Percentiles rank a stretch among this genome's conserved stretches.
Evolutionary conservation across 1,284 basidiomycete genomes (phyloP).

Genomic region (Rhodotorula mucilaginosa): DNA sequence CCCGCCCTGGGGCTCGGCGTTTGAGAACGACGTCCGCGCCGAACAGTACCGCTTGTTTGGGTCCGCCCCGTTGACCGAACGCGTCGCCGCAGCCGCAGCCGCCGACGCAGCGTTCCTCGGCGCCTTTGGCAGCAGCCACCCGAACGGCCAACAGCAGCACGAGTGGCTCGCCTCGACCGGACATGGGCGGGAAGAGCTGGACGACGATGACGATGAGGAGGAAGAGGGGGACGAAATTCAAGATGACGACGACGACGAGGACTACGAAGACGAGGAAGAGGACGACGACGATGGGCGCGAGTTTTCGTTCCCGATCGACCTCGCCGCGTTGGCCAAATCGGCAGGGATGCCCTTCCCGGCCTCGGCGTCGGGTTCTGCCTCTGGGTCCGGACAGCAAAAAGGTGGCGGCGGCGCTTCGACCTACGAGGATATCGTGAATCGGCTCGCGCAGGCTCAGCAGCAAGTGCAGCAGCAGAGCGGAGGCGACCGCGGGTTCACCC

Average conservation of each 20-base stretch:
- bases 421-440: slow-evolving; percentile 2
- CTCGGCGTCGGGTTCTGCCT: not conserved
- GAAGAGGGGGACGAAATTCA: not conserved
- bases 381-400: not conserved
- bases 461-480: not conserved
- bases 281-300: not conserved
- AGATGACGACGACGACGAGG: not conserved
- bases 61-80: not conserved
- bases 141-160: not conserved
- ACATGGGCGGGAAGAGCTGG: not conserved
- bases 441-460: slow-evolving; percentile 4
- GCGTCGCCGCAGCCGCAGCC: not conserved
- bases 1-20: not conserved
- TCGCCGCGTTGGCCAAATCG: slow-evolving; percentile 7
- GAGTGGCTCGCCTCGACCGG: not conserved
- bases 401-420: not conserved
- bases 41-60: not conserved
- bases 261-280: not conserved
- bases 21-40: slow-evolving; percentile 1
- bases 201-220: not conserved
- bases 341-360: not conserved
- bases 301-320: slow-evolving; percentile 8
- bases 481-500: not conserved
- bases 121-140: not conserved
- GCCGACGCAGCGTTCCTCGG: slow-evolving; percentile 1